A percentile compares a stretch with the other conserved stretches of the same genome.
Conservation (phyloP, 2,329 filamentous ascomycete genomes). For the Aspergillus alliaceus region DNA sequence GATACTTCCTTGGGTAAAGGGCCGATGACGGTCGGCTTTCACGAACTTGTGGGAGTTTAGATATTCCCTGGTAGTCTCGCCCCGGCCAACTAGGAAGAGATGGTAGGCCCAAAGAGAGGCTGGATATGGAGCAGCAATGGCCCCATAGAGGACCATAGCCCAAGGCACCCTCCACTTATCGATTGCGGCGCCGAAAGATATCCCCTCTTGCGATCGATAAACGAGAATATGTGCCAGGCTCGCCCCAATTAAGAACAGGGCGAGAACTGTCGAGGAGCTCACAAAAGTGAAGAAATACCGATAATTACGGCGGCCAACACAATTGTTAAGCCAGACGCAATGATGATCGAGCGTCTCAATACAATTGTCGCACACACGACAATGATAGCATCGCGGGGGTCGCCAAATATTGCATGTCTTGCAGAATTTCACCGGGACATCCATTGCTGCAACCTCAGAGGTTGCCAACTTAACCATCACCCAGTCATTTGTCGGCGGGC, state of each 20-base stretch:
- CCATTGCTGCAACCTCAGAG: constrained; percentile 79
- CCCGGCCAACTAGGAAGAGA: constrained; percentile 82
- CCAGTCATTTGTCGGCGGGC: constrained; percentile 90
- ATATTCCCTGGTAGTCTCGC: constrained; percentile 94
- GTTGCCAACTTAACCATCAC: constrained; percentile 81
- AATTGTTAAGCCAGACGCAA: constrained; percentile 99
- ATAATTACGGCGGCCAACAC: constrained; percentile 94
- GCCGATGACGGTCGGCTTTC: constrained; percentile 85
- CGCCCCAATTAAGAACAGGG: constrained; percentile 72
- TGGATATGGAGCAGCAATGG: constrained; percentile 76
- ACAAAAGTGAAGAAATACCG: constrained; percentile 97
- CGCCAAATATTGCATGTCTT: constrained; percentile 98
- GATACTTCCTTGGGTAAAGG: constrained; percentile 77
- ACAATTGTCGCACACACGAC: constrained; percentile 94
- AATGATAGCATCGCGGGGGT: constrained; percentile 92
- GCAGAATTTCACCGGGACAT: constrained; percentile 97
- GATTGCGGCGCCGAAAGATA: constrained; percentile 70
- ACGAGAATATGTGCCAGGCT: constrained; percentile 78
- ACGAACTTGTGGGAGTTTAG: constrained; percentile 94
- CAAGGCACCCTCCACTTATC: constrained; percentile 75
- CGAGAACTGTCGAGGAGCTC: constrained; percentile 72
- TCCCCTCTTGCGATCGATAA: constrained; percentile 63
- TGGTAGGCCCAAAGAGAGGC: constrained; percentile 84
- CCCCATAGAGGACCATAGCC: constrained; percentile 81
- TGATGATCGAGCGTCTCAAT: constrained; percentile 97